Conservation (phyloP, 1,284 basidiomycete genomes). For the Coniophora puteana region DNA sequence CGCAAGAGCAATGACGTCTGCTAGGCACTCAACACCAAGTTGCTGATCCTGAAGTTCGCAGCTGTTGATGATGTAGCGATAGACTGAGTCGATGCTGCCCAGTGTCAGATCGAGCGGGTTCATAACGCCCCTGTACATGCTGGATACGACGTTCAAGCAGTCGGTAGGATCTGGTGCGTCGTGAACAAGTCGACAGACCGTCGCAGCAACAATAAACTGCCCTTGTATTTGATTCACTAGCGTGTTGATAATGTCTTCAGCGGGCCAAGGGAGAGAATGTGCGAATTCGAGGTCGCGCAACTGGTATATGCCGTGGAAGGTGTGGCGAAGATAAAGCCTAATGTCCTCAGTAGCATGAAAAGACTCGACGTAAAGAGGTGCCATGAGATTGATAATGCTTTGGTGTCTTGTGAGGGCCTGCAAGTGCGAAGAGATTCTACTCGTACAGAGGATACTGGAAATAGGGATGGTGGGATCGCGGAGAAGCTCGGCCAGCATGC, state of each 20-base stretch:
- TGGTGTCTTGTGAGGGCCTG: slow-evolving; percentile 8
- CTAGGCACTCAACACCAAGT: no score
- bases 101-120: no score
- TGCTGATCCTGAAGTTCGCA: no score
- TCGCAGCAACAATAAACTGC: slow-evolving; percentile 26
- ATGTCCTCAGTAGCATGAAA: slow-evolving; percentile 19
- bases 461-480: slow-evolving; percentile 8
- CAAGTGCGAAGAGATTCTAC: slow-evolving; percentile 14
- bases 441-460: slow-evolving; percentile 17
- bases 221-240: slow-evolving; percentile 20
- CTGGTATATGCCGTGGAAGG: slow-evolving; percentile 11
- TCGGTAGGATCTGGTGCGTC: no score
- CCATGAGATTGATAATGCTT: slow-evolving; percentile 5
- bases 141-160: no score
- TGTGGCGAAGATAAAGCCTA: slow-evolving; percentile 12
- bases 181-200: slow-evolving; percentile 19
- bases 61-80: no score
- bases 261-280: slow-evolving; percentile 23
- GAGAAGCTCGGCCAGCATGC: slow-evolving; percentile 12
- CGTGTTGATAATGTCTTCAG: slow-evolving; percentile 13
- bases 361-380: slow-evolving; percentile 12
- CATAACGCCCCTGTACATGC: no score
- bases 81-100: no score
- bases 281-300: slow-evolving; percentile 13
- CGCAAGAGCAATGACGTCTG: no score